These are phyloP conservation scores for Wickerhamomyces tratensis DNA, from an alignment of 805 yeast genomes.

Conservation along the genomic window DNA sequence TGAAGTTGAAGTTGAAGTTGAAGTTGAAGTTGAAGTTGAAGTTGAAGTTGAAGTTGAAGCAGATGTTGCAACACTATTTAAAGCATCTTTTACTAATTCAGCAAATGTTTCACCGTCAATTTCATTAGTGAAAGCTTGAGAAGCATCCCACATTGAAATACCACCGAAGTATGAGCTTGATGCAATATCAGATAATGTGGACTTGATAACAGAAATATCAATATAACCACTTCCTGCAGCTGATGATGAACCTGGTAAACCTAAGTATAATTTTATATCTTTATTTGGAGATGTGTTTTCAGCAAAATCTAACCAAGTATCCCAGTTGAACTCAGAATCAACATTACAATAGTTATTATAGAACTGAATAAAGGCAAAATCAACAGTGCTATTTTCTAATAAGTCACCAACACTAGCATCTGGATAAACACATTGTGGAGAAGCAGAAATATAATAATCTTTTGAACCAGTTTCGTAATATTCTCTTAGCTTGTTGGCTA, in stretches of 20 bases:
- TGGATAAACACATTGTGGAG: slow-evolving; percentile 89
- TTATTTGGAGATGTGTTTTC: slow-evolving; percentile 49
- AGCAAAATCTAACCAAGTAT: slow-evolving; percentile 66
- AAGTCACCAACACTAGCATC: slow-evolving; percentile 59
- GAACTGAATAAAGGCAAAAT: slow-evolving; percentile 80
- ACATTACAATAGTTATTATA: slow-evolving; percentile 77
- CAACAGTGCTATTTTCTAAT: slow-evolving; percentile 51
- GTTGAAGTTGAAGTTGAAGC: slow-evolving; percentile 10
- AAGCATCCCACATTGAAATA: slow-evolving; percentile 86
- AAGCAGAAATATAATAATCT: slow-evolving; percentile 69
- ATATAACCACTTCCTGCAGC: slow-evolving; percentile 58
- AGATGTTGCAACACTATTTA: slow-evolving; percentile 19
- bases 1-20: slow-evolving; percentile 10
- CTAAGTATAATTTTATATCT: slow-evolving; percentile 61
- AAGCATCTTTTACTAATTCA: slow-evolving; percentile 30
- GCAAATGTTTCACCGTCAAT: slow-evolving; percentile 36
- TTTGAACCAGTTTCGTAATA: slow-evolving; percentile 45
- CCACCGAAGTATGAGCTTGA: slow-evolving; percentile 75
- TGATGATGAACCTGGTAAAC: slow-evolving; percentile 57
- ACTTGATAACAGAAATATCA: slow-evolving; percentile 25
- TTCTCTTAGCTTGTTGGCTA: slow-evolving; percentile 45
- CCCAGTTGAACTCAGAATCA: slow-evolving; percentile 49
- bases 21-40: slow-evolving; percentile 8
- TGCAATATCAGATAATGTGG: slow-evolving; percentile 63
- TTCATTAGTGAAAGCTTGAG: slow-evolving; percentile 48